A percentile compares a stretch with the other conserved stretches of the same genome.
phyloP scores from a whole-genome alignment of 306 rosid genomes.

The Quercus robur region DNA sequence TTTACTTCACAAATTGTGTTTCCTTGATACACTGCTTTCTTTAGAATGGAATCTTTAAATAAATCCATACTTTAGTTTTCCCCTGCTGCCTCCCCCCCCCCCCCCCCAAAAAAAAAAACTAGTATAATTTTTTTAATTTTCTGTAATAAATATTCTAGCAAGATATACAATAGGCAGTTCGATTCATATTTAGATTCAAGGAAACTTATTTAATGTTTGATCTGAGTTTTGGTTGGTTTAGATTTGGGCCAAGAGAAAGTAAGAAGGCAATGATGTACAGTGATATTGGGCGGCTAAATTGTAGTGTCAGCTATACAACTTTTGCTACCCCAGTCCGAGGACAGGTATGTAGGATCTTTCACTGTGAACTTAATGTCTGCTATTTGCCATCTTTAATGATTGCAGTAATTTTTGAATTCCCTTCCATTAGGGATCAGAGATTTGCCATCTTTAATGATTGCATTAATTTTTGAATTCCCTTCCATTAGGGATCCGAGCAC shows the following conservation, averaged over 20 bases:
- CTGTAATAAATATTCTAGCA: not conserved
- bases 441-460: not conserved
- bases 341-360: slow-evolving; percentile 45
- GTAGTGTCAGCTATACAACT: slow-evolving; percentile 77
- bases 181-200: not conserved
- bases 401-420: slow-evolving; percentile 23
- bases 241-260: slow-evolving; percentile 98
- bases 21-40: slow-evolving; percentile 4
- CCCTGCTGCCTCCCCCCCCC: too few relatives aligned
- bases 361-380: not conserved
- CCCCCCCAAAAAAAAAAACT: not conserved
- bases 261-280: slow-evolving; percentile 96
- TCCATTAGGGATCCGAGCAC: slow-evolving; percentile 69
- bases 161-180: not conserved
- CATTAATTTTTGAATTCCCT: slow-evolving; percentile 20
- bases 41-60: not conserved
- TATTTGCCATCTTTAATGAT: not conserved
- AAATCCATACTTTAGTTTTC: not conserved
- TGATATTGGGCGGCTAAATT: slow-evolving; percentile 82
- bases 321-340: slow-evolving; percentile 85
- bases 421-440: slow-evolving; percentile 61
- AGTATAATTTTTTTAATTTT: not conserved
- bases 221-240: slow-evolving; percentile 21
- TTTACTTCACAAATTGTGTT: slow-evolving; percentile 1
- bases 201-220: not conserved